Conservation (phyloP, 208 protist genomes). For the Acanthamoeba triangularis region DNA sequence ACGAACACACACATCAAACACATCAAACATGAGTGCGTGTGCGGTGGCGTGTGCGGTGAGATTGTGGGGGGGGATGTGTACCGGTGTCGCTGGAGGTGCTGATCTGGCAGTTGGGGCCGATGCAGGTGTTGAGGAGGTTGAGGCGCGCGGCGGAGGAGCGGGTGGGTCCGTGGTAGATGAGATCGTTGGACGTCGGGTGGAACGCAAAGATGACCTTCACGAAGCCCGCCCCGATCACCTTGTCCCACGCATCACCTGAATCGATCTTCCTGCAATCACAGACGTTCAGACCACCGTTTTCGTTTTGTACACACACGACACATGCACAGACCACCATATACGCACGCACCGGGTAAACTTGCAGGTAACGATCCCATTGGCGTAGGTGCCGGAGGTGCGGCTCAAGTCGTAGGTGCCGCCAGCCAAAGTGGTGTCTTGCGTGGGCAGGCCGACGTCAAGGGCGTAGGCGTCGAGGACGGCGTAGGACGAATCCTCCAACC, state of each 20-base stretch:
- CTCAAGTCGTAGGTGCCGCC: neutral
- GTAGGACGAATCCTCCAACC: too few relatives aligned
- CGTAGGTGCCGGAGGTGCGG: neutral
- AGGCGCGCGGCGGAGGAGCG: neutral
- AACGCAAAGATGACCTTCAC: constrained; percentile 72
- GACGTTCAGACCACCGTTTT: neutral
- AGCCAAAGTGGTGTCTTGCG: neutral
- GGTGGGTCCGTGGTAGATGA: constrained; percentile 63
- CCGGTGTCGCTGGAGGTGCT: neutral
- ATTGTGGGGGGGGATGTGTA: neutral
- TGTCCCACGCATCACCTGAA: neutral
- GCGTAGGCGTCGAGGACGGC: constrained; percentile 45
- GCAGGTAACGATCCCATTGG: neutral
- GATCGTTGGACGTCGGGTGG: constrained; percentile 1
- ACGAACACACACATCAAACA: too few relatives aligned
- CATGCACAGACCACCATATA: too few relatives aligned
- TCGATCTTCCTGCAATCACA: neutral
- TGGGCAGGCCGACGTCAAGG: constrained; percentile 31
- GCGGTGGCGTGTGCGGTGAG: too few relatives aligned
- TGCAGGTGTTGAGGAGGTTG: constrained; percentile 39
- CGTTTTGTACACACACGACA: too few relatives aligned
- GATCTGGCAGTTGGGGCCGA: neutral
- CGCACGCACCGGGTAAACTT: neutral
- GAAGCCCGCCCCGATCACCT: neutral
- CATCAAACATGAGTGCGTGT: too few relatives aligned